Conservation (phyloP, 2,329 filamentous ascomycete genomes). For the Fusarium dlaminii region DNA sequence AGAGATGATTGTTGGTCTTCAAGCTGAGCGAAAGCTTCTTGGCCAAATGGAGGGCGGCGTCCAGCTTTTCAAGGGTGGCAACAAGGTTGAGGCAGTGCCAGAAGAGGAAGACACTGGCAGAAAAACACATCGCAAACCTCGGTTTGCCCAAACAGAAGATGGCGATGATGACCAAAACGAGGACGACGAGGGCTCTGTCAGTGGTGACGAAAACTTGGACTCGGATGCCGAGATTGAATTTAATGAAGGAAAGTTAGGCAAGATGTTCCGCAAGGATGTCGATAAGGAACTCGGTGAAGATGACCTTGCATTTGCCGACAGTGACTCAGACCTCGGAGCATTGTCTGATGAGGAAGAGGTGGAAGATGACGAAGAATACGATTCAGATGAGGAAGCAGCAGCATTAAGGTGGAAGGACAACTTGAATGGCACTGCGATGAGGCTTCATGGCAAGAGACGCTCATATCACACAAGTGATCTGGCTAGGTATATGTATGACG, state of each 20-base stretch:
- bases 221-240: constrained; percentile 66
- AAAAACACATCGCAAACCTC: constrained; percentile 65
- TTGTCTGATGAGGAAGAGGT: constrained; percentile 68
- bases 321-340: constrained; percentile 94
- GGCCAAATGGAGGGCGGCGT: constrained; percentile 86
- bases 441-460: constrained; percentile 73
- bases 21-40: constrained; percentile 82
- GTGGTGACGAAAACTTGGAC: constrained; percentile 62
- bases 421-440: constrained; percentile 77
- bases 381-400: constrained; percentile 75
- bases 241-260: constrained; percentile 67
- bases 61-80: constrained; percentile 83
- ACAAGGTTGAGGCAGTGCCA: constrained; percentile 68
- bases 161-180: constrained; percentile 63
- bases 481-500: constrained; percentile 88
- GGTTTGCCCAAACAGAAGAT: constrained; percentile 69
- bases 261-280: constrained; percentile 64
- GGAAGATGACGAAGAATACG: constrained; percentile 61
- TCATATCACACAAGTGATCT: constrained; percentile 84
- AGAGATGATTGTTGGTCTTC: constrained; percentile 90
- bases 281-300: constrained; percentile 67
- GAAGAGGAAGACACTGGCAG: constrained; percentile 66
- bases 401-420: constrained; percentile 89
- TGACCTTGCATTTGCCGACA: constrained; percentile 92
- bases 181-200: constrained; percentile 63